These are phyloP conservation scores for Aaosphaeria arxii DNA, from an alignment of 2,329 filamentous ascomycete genomes.

Conservation along the genomic window DNA sequence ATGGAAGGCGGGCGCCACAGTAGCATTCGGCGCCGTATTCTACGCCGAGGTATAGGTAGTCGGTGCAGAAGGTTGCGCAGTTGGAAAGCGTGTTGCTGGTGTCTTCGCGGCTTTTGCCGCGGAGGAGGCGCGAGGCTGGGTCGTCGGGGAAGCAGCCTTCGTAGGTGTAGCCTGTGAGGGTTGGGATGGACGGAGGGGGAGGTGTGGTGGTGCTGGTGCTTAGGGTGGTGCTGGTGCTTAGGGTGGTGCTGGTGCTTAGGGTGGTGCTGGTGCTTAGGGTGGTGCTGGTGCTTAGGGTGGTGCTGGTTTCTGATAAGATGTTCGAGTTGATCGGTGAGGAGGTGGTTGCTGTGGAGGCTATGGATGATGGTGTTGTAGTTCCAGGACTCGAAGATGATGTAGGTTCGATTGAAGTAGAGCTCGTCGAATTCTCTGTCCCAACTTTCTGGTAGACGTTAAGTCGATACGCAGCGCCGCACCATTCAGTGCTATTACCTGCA, in stretches of 20 bases:
- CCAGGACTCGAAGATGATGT: neutral
- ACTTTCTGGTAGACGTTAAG: slow-evolving; percentile 19
- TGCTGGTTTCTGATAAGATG: neutral
- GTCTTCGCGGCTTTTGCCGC: slow-evolving; percentile 4
- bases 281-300: neutral
- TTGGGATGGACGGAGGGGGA: slow-evolving; percentile 7
- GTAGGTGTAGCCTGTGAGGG: slow-evolving; percentile 16
- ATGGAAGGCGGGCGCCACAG: slow-evolving; percentile 38
- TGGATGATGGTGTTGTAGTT: neutral
- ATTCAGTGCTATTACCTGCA: slow-evolving; percentile 13
- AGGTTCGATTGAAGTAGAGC: neutral
- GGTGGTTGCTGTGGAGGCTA: neutral
- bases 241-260: neutral
- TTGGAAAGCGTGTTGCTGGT: slow-evolving; percentile 10
- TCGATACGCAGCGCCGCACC: slow-evolving; percentile 18
- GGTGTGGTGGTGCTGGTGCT: neutral
- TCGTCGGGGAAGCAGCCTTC: slow-evolving; percentile 17
- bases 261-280: neutral
- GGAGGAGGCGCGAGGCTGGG: slow-evolving; percentile 11
- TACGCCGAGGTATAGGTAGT: slow-evolving; percentile 20
- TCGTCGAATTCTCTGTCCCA: slow-evolving; percentile 1
- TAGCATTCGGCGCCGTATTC: slow-evolving; percentile 28
- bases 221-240: neutral
- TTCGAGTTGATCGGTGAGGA: neutral
- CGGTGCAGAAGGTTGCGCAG: slow-evolving; percentile 17